Conservation (phyloP, 176 grass and related monocot species). For the Chloris gayana region DNA sequence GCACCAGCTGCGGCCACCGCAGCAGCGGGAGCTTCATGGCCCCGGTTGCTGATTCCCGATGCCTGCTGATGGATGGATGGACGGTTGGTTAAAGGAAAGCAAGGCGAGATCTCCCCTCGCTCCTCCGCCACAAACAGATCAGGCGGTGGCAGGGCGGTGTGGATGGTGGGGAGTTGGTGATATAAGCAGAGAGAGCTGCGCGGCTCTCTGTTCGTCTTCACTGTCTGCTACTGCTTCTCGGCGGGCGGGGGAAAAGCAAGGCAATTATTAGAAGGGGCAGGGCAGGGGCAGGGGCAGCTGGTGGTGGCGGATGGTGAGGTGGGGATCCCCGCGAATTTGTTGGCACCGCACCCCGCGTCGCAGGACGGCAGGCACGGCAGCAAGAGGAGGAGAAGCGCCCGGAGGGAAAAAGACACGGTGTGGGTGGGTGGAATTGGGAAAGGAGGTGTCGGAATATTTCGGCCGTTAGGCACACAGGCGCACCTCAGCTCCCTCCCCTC, state of each 20-base stretch:
- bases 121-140: neutral
- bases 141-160: neutral
- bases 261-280: conserved; percentile 32
- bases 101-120: neutral
- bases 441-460: conserved; percentile 23
- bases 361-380: neutral
- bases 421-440: conserved; percentile 22
- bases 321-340: conserved; percentile 7
- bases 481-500: neutral
- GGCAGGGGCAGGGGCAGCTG: neutral
- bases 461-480: conserved; percentile 8
- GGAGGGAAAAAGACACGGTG: conserved; percentile 31
- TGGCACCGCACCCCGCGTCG: neutral
- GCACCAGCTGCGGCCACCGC: conserved; percentile 12
- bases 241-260: neutral
- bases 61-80: too few species aligned
- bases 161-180: conserved; percentile 27
- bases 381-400: neutral
- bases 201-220: neutral
- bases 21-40: conserved; percentile 56
- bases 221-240: neutral
- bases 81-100: neutral
- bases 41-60: too few species aligned
- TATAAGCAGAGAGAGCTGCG: neutral
- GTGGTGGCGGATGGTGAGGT: conserved; percentile 36